Evolutionary conservation across 345 rosid genomes (phyloP), one percentile per base, ranked within the genome.

Genomic region (Eucalyptus regnans): DNA sequence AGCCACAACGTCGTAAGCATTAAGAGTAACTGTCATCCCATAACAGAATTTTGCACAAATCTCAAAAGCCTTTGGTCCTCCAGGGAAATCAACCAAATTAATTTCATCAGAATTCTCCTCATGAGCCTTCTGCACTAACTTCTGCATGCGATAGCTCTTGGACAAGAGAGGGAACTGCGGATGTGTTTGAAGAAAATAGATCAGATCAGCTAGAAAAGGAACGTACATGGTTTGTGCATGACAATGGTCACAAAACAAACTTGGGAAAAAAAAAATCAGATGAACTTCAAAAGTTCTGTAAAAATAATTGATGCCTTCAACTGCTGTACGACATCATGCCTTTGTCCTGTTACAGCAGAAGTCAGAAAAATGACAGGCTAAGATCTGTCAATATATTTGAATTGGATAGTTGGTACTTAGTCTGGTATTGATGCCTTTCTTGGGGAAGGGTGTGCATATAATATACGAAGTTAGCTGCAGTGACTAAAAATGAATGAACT

Each of bases 11-110:
- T 96, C 95, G 92, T 94, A 95, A 60, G 99, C 97, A 91, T 95
- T 97, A 56, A 97, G 96, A 4, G 96, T 96, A 43, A 97, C 98
- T 0, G 92, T 95, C 96, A 97, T 96, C 56, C 97, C 99, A 88
- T 97, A 97, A 94, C 99, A 97, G 92, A 96, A 97, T 91, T 97
- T 97, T 4, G 98, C 98, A 93, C 99, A 97, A 85, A 96, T 95
- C 91, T 97, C 99, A 87, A 97, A 97, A 68, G 99, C 96, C 91
- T 95, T 94, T 22, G 95, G 92, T 49, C 99, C 98, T 84, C 99
- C 99, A 9, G 99, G 99, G 85, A 97, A 94, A 92, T 95, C 97
- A 76, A 66, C 89, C 51, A 96, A 89, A 86, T 88, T 89, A 62
- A 96, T 94, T 90, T 95, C 98, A 86, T 95, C 92, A 13, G 92